Evolutionary conservation across 768 basidiomycete species (phyloP).

Genomic region (Panellus pusillus): DNA sequence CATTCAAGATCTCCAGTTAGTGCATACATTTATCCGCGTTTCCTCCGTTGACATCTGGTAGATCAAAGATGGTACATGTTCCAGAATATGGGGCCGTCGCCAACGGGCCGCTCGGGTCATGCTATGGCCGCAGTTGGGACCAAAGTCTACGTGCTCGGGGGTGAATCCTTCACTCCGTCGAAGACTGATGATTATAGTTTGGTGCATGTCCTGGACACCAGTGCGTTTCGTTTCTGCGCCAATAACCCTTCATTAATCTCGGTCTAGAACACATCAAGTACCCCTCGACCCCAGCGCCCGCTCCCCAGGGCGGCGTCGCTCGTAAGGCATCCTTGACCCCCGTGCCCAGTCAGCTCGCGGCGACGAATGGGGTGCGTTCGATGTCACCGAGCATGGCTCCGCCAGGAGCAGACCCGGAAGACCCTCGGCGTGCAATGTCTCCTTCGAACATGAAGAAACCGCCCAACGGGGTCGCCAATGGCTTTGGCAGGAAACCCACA

Average conservation of each 20-base stretch:
- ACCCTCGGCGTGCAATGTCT: constrained; percentile 66
- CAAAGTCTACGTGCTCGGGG: constrained; percentile 90
- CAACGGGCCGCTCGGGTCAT: constrained; percentile 90
- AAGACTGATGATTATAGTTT: constrained; percentile 77
- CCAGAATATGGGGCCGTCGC: constrained; percentile 98
- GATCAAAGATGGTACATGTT: constrained; percentile 99
- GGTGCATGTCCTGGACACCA: constrained; percentile 94
- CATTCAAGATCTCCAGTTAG: constrained; percentile 97
- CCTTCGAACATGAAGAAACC: constrained; percentile 50
- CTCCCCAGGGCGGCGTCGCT: constrained; percentile 33
- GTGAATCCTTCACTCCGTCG: constrained; percentile 78
- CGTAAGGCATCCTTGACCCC: constrained; percentile 53
- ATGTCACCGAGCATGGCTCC: constrained; percentile 58
- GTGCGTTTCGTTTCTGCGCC: constrained; percentile 47
- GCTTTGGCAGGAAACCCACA: constrained; percentile 52
- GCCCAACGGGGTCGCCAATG: constrained; percentile 47
- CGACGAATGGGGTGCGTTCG: constrained; percentile 49
- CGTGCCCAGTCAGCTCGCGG: constrained; percentile 28
- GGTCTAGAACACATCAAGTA: constrained; percentile 88
- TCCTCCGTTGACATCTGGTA: constrained; percentile 31
- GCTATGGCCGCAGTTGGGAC: constrained; percentile 95
- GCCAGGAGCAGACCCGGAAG: constrained; percentile 48
- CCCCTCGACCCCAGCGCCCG: constrained; percentile 42
- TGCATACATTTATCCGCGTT: constrained; percentile 22
- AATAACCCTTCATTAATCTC: constrained; percentile 22